Evolutionary conservation across 1,139 yeast genomes (phyloP).

Genomic region (Kodamaea arcana): DNA sequence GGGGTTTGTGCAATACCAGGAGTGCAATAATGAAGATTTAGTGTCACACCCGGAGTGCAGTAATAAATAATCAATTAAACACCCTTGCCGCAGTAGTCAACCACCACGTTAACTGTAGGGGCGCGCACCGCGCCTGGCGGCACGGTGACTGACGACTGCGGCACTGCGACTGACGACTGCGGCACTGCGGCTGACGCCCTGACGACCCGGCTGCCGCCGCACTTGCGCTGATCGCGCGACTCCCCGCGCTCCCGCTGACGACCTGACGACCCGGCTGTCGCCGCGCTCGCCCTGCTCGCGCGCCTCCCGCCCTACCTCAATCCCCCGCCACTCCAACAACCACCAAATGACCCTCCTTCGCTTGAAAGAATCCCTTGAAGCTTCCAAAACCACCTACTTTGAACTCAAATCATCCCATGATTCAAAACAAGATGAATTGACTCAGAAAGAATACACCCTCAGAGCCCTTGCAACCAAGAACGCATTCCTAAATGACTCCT

Average conservation of each 20-base stretch:
- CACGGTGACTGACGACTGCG: too few relatives aligned
- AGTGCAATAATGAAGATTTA: too few relatives aligned
- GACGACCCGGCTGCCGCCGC: too few relatives aligned
- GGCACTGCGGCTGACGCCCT: too few relatives aligned
- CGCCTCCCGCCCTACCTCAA: neutral
- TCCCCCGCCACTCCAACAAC: neutral
- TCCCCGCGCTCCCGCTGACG: neutral
- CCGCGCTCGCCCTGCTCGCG: constrained; percentile 2
- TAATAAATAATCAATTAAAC: too few relatives aligned
- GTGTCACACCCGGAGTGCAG: too few relatives aligned
- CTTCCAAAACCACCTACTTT: constrained; percentile 11
- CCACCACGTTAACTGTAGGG: too few relatives aligned
- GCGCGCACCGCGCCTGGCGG: too few relatives aligned
- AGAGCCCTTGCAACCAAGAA: constrained; percentile 13
- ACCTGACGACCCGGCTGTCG: too few relatives aligned
- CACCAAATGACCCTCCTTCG: constrained; percentile 11
- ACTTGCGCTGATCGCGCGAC: neutral
- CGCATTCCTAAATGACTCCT: constrained; percentile 9
- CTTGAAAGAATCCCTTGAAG: constrained; percentile 13
- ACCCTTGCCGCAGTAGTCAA: too few relatives aligned
- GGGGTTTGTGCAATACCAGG: too few relatives aligned
- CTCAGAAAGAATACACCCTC: constrained; percentile 15
- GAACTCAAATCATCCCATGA: constrained; percentile 12
- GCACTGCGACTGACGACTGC: too few relatives aligned
- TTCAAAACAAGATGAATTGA: constrained; percentile 11